These are phyloP conservation scores for Diaporthe sp. DNA, from an alignment of 2,329 filamentous ascomycete genomes.

Conservation along the genomic window DNA sequence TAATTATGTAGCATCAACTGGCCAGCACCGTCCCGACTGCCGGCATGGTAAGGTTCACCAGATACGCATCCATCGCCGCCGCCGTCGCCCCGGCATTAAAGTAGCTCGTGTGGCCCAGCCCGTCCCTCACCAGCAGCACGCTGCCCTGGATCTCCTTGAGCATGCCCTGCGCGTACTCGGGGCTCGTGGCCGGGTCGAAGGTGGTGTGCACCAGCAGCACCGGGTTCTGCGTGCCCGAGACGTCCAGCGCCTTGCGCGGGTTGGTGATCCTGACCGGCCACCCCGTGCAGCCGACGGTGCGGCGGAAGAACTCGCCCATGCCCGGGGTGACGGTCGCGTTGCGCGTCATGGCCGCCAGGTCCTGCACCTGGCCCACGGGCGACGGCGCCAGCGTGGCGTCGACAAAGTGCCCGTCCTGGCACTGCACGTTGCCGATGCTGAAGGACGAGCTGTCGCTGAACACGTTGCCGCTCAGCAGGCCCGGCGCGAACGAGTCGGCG, in stretches of 20 bases:
- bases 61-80: conserved; percentile 49
- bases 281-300: conserved; percentile 55
- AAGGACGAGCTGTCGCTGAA: conserved; percentile 45
- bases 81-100: conserved; percentile 50
- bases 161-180: conserved; percentile 54
- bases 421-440: conserved; percentile 52
- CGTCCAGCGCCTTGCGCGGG: conserved; percentile 48
- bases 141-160: conserved; percentile 51
- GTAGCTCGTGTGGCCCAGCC: conserved; percentile 57
- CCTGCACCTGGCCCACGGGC: conserved; percentile 42
- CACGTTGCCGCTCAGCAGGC: conserved; percentile 41
- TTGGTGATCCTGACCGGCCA: conserved; percentile 56
- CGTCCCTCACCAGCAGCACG: conserved; percentile 56
- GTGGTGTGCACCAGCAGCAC: conserved; percentile 57
- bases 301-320: conserved; percentile 51
- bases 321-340: conserved; percentile 52
- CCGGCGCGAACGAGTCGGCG: conserved; percentile 18
- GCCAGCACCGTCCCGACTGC: conserved; percentile 27
- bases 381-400: conserved; percentile 45
- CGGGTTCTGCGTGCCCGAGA: conserved; percentile 45
- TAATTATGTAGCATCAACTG: background rate
- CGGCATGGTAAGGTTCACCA: conserved; percentile 42
- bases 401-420: conserved; percentile 55
- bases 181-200: conserved; percentile 57
- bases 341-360: conserved; percentile 32